These are phyloP conservation scores for Rosa lucieae DNA, from an alignment of 306 rosid genomes.

Conservation along the genomic window DNA sequence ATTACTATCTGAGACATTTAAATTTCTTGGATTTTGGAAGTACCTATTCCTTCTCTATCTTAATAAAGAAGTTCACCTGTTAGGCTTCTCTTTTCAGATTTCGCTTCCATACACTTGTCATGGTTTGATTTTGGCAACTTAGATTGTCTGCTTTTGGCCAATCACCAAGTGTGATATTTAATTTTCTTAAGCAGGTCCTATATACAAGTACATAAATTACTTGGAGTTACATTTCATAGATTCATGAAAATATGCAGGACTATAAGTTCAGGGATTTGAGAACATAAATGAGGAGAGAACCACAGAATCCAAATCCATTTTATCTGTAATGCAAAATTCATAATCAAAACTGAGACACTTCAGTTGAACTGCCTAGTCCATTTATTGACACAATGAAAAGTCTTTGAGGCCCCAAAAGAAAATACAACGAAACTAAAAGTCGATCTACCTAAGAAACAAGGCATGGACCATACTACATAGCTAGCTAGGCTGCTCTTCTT, in stretches of 20 bases:
- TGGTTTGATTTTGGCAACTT: too few relatives aligned
- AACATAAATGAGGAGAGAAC: neutral
- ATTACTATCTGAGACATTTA: too few relatives aligned
- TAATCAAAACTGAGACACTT: neutral
- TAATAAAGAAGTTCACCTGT: too few relatives aligned
- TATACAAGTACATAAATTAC: neutral
- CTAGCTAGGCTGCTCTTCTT: neutral
- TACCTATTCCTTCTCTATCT: too few relatives aligned
- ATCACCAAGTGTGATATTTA: too few relatives aligned
- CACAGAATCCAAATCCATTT: neutral
- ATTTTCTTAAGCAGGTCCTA: too few relatives aligned
- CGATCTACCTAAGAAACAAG: neutral
- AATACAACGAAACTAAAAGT: too few relatives aligned
- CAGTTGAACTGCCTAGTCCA: neutral
- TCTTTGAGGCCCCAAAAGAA: neutral
- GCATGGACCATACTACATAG: neutral
- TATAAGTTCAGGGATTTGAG: too few relatives aligned
- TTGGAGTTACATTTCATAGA: neutral
- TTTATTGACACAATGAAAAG: neutral
- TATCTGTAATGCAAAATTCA: neutral
- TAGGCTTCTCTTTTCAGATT: too few relatives aligned
- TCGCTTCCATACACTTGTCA: too few relatives aligned
- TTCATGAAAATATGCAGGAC: neutral
- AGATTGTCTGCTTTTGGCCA: too few relatives aligned
- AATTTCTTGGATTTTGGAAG: too few relatives aligned